A percentile compares a stretch with the other conserved stretches of the same genome.
phyloP scores from a whole-genome alignment of 768 basidiomycete genomes.

The Saitozyma sp. region DNA sequence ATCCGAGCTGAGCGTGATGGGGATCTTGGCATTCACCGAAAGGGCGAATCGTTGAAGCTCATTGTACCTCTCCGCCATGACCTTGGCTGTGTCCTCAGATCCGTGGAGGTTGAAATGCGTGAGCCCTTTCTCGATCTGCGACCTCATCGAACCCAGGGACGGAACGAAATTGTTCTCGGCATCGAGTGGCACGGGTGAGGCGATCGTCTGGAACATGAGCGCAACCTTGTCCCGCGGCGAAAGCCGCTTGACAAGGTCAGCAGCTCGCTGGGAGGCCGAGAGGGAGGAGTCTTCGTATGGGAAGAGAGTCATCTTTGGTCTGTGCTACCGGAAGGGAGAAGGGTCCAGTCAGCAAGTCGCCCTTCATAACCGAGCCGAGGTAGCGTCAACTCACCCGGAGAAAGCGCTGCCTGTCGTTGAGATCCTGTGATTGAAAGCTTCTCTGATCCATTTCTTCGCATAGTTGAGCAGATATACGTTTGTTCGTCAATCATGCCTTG shows the following conservation, averaged over 20 bases:
- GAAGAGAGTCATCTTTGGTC: neutral
- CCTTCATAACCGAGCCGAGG: too few species aligned
- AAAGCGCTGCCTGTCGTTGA: too few species aligned
- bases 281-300: conserved; percentile 8
- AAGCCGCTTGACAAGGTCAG: conserved; percentile 8
- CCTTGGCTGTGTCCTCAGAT: conserved; percentile 1
- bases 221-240: conserved; percentile 3
- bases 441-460: too few species aligned
- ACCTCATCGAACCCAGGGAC: conserved; percentile 4
- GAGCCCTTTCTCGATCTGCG: conserved; percentile 4
- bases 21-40: conserved; percentile 3
- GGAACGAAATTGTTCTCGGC: conserved; percentile 1
- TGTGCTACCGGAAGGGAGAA: too few species aligned
- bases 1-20: conserved; percentile 14
- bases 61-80: conserved; percentile 9
- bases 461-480: too few species aligned
- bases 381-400: too few species aligned
- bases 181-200: conserved; percentile 2
- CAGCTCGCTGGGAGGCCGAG: conserved; percentile 2
- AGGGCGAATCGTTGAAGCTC: conserved; percentile 7
- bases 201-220: conserved; percentile 14
- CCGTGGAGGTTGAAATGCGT: conserved; percentile 15
- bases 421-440: too few species aligned
- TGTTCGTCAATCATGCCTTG: too few species aligned
- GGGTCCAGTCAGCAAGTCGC: too few species aligned